Evolutionary conservation across 331 rosid genomes (phyloP).

Genomic region (Quercus lobata): DNA sequence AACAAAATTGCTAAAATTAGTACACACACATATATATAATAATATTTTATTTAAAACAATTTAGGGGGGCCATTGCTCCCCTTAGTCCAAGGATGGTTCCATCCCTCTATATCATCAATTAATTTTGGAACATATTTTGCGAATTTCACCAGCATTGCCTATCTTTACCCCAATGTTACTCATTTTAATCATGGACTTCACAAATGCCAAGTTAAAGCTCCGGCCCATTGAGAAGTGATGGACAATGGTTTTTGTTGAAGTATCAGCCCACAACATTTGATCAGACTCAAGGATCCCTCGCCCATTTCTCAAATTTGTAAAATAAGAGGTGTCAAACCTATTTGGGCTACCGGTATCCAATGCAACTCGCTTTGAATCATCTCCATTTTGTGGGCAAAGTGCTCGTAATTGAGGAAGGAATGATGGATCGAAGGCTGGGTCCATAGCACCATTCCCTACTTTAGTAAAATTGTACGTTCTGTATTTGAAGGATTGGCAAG

Average conservation of each 20-base stretch:
- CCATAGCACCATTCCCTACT: slow-evolving; percentile 16
- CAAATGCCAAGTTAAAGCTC: slow-evolving; percentile 29
- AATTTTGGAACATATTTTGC: slow-evolving; percentile 29
- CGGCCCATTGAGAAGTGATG: slow-evolving; percentile 26
- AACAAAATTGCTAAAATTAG: too few species aligned
- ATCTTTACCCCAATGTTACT: slow-evolving; percentile 30
- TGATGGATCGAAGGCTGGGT: slow-evolving; percentile 24
- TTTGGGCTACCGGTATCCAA: slow-evolving; percentile 25
- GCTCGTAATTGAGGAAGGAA: slow-evolving; percentile 26
- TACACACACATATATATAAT: too few species aligned
- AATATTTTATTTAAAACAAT: too few species aligned
- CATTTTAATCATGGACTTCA: slow-evolving; percentile 45
- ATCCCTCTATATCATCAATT: slow-evolving; percentile 2
- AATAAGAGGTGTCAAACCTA: slow-evolving; percentile 25
- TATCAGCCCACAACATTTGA: slow-evolving; percentile 43
- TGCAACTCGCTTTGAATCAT: slow-evolving; percentile 16
- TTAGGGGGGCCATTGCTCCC: too few species aligned
- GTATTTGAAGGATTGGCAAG: slow-evolving; percentile 24
- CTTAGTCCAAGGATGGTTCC: too few species aligned
- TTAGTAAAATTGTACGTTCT: slow-evolving; percentile 24
- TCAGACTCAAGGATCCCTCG: slow-evolving; percentile 41
- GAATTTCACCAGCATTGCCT: slow-evolving; percentile 27
- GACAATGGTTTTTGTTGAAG: slow-evolving; percentile 27
- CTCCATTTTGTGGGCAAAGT: slow-evolving; percentile 35
- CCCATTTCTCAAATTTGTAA: slow-evolving; percentile 29